Base-by-base conservation (phyloP, 441 rosid genomes). In the Erodium chrysanthum region DNA sequence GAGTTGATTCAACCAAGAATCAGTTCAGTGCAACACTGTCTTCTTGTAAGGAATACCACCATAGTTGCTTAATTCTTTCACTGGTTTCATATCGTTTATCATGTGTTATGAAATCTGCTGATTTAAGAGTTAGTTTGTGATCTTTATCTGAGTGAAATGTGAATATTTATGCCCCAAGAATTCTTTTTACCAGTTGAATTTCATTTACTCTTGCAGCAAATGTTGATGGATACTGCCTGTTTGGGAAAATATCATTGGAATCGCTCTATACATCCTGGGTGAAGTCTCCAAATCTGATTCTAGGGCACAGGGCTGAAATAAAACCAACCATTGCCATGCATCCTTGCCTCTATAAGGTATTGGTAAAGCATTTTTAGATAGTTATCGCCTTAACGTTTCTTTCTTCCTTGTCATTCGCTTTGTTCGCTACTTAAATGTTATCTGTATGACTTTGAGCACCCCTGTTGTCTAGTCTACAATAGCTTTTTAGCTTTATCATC, bases 291-390 rank as follows among this genome's bases (percentile, higher is more conserved):
- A 80, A 86, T 82, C 76, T 94, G 80, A 78, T 81, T 76, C 77
- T 87, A 84, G 99, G 97, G 65, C 96, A 90, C 75, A 85, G 89
- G 76, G 82, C 83, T 71, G 97, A 89, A 80, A 71, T 84, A 75
- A 81, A 76, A 66, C 83, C 78, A 68, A 80, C 85, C 71, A 84
- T 94, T 77, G 86, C 83, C 52, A 83, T 94, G 96, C 86, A 76
- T 54, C 81, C 89, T 62, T 85, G 96, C 79, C 82, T 86, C 74
- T 79, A 91, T 61, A 94, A 94, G 96, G 99, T 94, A 79, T 73
- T 54, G 61, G 25, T 10, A 56, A 8, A 70, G 7, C 37, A 48
- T 67, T 10, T n/a, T 7, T 25, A 25, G 44, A 33, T 66, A 58
- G 6, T 44, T 73, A 27, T 37, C 64, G 58, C 22, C 65, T 66